Base-by-base conservation (phyloP, 129 eudicot genomes). In the Lactuca sativa region DNA sequence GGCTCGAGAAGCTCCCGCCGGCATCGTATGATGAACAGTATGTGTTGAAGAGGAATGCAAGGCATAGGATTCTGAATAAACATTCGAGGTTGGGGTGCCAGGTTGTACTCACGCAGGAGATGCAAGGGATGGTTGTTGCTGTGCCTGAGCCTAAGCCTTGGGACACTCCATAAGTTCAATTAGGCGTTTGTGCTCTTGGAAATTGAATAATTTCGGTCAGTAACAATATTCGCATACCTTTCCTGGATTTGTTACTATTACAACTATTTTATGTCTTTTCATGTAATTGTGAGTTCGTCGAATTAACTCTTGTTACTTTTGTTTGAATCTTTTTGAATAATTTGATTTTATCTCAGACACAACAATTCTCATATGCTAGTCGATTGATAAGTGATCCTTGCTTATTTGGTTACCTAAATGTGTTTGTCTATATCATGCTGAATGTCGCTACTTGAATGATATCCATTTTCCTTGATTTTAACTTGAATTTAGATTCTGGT, bases 101-200 rank as follows among this genome's bases (percentile, higher is more conserved):
- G 89, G 97, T 95, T 70, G 85, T 90, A 9, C 80, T 95, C 6
- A 56, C 86, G 2, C 83, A 63, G 75, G 97, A 90, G 66, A 77
- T 87, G 72, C 96, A 95, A 47, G 97, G 99, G 52, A 95, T 95
- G 97, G 96, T 95, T 63, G 99, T 95, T 15, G 99, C 97, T 5
- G 89, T 95, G 4, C 97, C 99, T 4, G 99, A 90, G 77, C 67
- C 95, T 1, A 95, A 87, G 85, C 87, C 97, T 0, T 95, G 99
- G 99, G 99, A 95, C 48, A 95, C 80, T 55, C 97, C 97, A 37
- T 90, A 83, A 93, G 67, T 21, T 56, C 1, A 12, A 4, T n/a
- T 37, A 11, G 25, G 62, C 18, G 51, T 55, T 56, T 54, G 66
- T 3, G 31, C 30, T 47, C 6, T 44, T 25, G 16, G 30, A 44